Evolutionary conservation across 2,329 filamentous ascomycete genomes (phyloP).

Genomic region (Trichophyton benhamiae): DNA sequence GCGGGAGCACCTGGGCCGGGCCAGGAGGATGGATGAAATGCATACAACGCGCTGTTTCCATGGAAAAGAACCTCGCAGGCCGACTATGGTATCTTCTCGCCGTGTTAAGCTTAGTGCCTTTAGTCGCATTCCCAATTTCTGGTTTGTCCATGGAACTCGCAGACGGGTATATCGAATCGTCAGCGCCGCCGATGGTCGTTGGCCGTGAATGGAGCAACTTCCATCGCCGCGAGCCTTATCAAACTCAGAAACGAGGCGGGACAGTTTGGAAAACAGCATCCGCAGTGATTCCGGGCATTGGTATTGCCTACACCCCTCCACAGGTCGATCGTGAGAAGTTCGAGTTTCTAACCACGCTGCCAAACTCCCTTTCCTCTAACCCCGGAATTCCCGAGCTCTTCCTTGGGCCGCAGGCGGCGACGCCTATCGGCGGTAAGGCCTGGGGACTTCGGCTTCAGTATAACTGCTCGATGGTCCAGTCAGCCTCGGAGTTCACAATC

Average conservation of each 20-base stretch:
- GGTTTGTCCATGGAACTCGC: conserved; percentile 11
- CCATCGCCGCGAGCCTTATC: neutral
- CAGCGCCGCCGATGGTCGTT: conserved; percentile 7
- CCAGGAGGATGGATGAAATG: neutral
- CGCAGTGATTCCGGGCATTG: conserved; percentile 6
- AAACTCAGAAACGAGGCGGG: neutral
- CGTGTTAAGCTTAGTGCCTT: conserved; percentile 6
- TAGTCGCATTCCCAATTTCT: conserved; percentile 10
- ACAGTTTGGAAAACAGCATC: neutral
- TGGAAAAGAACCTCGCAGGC: neutral
- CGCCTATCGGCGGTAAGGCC: conserved; percentile 6
- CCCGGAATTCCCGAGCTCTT: conserved; percentile 8
- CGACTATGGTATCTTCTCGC: conserved; percentile 9
- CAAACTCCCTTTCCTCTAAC: conserved; percentile 6
- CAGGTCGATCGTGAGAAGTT: conserved; percentile 6
- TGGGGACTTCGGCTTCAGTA: conserved; percentile 12
- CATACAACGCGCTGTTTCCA: neutral
- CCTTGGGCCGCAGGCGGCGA: conserved; percentile 5
- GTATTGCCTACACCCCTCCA: conserved; percentile 9
- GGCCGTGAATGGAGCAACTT: conserved; percentile 1
- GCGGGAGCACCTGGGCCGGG: neutral
- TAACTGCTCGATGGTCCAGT: conserved; percentile 8
- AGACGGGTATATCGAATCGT: conserved; percentile 10
- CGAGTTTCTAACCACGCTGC: neutral
- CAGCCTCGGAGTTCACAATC: conserved; percentile 10